Percentiles rank a stretch among this genome's conserved stretches.
These are phyloP conservation scores for Amylostereum chailletii DNA, from an alignment of 1,284 basidiomycete species.

Conservation along the genomic window DNA sequence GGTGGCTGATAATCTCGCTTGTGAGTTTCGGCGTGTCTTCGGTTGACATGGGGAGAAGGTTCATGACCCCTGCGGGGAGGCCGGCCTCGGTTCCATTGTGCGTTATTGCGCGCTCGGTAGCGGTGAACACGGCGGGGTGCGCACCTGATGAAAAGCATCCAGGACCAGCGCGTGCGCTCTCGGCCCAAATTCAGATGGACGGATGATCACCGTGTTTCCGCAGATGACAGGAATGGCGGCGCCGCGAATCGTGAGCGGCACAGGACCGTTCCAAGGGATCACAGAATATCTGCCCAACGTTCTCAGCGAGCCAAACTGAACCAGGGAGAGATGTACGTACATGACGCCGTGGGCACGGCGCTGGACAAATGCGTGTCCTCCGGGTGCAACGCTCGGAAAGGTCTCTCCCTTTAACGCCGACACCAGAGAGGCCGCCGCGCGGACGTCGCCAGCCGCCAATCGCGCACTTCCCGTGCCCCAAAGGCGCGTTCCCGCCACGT, in stretches of 20 bases:
- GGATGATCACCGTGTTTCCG: conserved; percentile 58
- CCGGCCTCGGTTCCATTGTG: conserved; percentile 31
- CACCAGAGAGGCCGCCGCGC: conserved; percentile 14
- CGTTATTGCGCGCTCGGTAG: too few species aligned
- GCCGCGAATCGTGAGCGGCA: conserved; percentile 37
- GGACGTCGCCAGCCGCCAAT: neutral
- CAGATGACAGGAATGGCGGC: conserved; percentile 47
- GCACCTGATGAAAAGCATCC: conserved; percentile 38
- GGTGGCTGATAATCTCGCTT: conserved; percentile 48
- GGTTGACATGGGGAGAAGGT: conserved; percentile 45
- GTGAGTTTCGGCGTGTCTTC: conserved; percentile 36
- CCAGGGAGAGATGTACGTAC: conserved; percentile 14
- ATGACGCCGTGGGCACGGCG: conserved; percentile 23
- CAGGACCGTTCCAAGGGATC: conserved; percentile 35
- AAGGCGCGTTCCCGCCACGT: too few species aligned
- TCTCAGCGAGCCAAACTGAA: conserved; percentile 5
- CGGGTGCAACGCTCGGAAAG: conserved; percentile 19
- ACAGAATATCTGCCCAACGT: conserved; percentile 13
- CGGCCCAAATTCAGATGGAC: conserved; percentile 51
- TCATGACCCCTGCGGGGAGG: conserved; percentile 54
- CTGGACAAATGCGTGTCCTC: conserved; percentile 20
- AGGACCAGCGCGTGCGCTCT: conserved; percentile 38
- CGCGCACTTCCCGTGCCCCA: too few species aligned
- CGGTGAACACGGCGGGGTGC: neutral
- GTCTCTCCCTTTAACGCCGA: conserved; percentile 21